Base-by-base conservation (phyloP, 768 basidiomycete genomes). In the Psilocybe cubensis region DNA sequence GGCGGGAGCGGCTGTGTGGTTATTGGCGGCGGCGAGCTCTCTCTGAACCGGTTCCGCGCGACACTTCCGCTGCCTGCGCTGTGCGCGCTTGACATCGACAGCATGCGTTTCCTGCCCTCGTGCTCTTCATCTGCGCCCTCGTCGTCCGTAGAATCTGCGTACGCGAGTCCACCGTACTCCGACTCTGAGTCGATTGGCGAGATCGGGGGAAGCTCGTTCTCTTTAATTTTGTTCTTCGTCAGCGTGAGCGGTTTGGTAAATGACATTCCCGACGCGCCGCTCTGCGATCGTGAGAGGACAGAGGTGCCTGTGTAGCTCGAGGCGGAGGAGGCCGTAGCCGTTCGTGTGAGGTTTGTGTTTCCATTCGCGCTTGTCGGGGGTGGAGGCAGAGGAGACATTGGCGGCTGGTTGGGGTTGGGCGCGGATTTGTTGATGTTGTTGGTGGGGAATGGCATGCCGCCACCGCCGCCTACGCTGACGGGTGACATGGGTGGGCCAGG, bases 101-200 rank as follows among this genome's bases (percentile, higher is more conserved):
- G 8, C 35, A 6, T 38, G 10, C 35, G 35, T 3, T 14, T n/a
- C n/a, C n/a, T n/a, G n/a, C n/a, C 14, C 35, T 17, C 14, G 8
- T 38, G 10, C 35, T 48, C 24, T 18, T 61, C 58, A 20, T 73
- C 71, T n/a, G n/a, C n/a, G 20, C 74, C 74, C 44, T 80, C 80
- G 53, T 77, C 66, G 43, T 80, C 80, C 6, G 77, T 76, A 17
- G 78, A 78, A 52, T 80, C 76, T 3, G 79, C 81, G 59, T 84
- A 84, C 2, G 82, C 82, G 20, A 83, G 71, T 14, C 80, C 79
- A 24, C 79, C 76, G 28, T 76, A 76, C 55, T 83, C 81, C 3
- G 79, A 80, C 17, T 66, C 77, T 2, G 79, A 78, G 25, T 66
- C 64, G 41, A 71, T 71, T 27, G 78, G 73, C 7, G 71, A 71